phyloP scores from a whole-genome alignment of 2,329 filamentous ascomycete species.

The Coniochaeta hoffmannii region DNA sequence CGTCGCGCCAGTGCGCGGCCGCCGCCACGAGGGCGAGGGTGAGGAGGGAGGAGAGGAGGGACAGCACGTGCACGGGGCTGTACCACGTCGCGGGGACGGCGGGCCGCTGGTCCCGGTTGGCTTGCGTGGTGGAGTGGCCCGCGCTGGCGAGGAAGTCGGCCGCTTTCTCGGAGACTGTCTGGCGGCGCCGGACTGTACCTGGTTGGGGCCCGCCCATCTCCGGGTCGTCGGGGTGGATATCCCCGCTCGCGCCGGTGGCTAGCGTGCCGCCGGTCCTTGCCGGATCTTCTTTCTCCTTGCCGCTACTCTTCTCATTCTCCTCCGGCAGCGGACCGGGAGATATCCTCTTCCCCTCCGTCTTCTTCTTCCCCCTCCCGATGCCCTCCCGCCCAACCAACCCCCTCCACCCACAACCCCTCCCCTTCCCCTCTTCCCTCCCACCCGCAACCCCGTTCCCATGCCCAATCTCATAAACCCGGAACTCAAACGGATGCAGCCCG shows the following conservation, averaged over 20 bases:
- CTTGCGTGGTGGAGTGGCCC: too few relatives aligned
- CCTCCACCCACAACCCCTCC: not conserved
- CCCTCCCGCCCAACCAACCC: slow-evolving; percentile 4
- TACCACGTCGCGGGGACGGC: slow-evolving; percentile 39
- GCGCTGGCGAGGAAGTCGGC: slow-evolving; percentile 36
- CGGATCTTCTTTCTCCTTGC: not conserved
- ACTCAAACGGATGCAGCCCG: slow-evolving; percentile 36
- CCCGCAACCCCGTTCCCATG: slow-evolving; percentile 28
- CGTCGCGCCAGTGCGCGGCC: slow-evolving; percentile 36
- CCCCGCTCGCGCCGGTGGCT: slow-evolving; percentile 2
- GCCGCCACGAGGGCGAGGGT: slow-evolving; percentile 39
- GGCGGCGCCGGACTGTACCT: slow-evolving; percentile 19
- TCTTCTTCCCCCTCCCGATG: not conserved
- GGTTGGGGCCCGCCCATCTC: slow-evolving; percentile 7
- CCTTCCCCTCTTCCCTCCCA: not conserved
- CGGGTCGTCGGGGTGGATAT: not conserved
- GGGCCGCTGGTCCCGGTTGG: slow-evolving; percentile 28
- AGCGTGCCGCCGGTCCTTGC: not conserved
- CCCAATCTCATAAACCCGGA: slow-evolving; percentile 40
- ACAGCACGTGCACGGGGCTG: slow-evolving; percentile 47
- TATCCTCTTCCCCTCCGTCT: not conserved
- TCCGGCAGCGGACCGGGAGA: slow-evolving; percentile 1
- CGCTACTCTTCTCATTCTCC: not conserved
- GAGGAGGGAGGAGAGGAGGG: slow-evolving; percentile 40
- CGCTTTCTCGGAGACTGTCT: slow-evolving; percentile 31